These are phyloP conservation scores for Solanum aculeatissimum DNA, from an alignment of 305 asterid species.

Conservation along the genomic window DNA sequence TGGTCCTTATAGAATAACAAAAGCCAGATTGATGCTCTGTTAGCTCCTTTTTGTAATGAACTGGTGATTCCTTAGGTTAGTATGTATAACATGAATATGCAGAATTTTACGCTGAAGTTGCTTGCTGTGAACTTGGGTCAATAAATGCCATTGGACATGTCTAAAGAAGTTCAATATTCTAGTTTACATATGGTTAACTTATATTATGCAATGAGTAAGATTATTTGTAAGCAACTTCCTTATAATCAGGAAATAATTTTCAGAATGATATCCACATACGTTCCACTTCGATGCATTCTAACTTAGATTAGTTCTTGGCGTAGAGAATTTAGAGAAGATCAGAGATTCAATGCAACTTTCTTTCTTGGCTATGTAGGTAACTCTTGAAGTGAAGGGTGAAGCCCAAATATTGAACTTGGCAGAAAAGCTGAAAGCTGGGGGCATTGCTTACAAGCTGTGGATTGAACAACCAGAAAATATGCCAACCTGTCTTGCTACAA, in stretches of 20 bases:
- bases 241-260: neutral
- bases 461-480: constrained; percentile 84
- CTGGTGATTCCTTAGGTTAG: neutral
- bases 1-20: neutral
- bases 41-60: neutral
- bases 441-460: constrained; percentile 80
- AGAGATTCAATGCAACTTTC: neutral
- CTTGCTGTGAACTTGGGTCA: neutral
- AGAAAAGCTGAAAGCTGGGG: constrained; percentile 54
- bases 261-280: neutral
- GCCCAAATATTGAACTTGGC: constrained; percentile 58
- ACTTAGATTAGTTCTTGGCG: neutral
- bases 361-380: constrained; percentile 36
- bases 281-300: neutral
- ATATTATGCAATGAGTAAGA: neutral
- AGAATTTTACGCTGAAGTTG: neutral
- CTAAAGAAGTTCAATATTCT: neutral
- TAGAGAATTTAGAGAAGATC: neutral
- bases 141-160: neutral
- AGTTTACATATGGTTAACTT: neutral
- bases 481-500: constrained; percentile 82
- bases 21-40: neutral
- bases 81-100: neutral
- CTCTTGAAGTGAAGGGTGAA: constrained; percentile 89
- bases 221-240: neutral